A percentile compares a stretch with the other conserved stretches of the same genome.
These are phyloP conservation scores for Thraustochytrium striatum DNA, from an alignment of 352 stramenopile species.

Conservation along the genomic window DNA sequence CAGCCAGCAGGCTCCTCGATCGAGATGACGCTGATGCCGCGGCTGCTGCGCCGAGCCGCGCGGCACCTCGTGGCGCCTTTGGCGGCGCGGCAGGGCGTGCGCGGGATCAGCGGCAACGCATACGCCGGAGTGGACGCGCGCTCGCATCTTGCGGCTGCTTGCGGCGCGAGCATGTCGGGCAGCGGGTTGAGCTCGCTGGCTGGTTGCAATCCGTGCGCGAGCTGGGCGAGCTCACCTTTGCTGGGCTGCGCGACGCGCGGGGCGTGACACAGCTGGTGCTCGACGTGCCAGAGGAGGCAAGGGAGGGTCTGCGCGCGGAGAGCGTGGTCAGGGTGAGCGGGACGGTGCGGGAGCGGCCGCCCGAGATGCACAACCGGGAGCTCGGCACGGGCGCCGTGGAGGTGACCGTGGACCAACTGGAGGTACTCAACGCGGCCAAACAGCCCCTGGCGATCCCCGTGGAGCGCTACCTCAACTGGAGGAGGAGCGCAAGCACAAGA, in stretches of 20 bases:
- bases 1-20: not conserved
- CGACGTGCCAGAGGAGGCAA: not conserved
- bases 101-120: not conserved
- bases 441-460: conserved; percentile 63
- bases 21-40: not conserved
- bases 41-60: not conserved
- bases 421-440: conserved; percentile 61
- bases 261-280: conserved; percentile 67
- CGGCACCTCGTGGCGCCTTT: not conserved
- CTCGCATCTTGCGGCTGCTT: not conserved
- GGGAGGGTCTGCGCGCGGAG: conserved; percentile 61
- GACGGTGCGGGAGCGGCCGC: not conserved
- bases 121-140: not conserved
- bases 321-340: conserved; percentile 32
- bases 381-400: conserved; percentile 70
- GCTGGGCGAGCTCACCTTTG: conserved; percentile 71
- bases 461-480: not conserved
- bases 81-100: not conserved
- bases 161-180: conserved; percentile 53
- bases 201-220: conserved; percentile 66
- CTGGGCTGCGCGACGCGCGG: conserved; percentile 70
- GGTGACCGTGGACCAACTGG: conserved; percentile 64
- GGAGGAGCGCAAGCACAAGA: not conserved
- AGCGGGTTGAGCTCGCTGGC: conserved; percentile 66
- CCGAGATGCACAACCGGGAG: conserved; percentile 66